These are phyloP conservation scores for Mycosphaerella sp. DNA, from an alignment of 2,329 filamentous ascomycete species.

Conservation along the genomic window DNA sequence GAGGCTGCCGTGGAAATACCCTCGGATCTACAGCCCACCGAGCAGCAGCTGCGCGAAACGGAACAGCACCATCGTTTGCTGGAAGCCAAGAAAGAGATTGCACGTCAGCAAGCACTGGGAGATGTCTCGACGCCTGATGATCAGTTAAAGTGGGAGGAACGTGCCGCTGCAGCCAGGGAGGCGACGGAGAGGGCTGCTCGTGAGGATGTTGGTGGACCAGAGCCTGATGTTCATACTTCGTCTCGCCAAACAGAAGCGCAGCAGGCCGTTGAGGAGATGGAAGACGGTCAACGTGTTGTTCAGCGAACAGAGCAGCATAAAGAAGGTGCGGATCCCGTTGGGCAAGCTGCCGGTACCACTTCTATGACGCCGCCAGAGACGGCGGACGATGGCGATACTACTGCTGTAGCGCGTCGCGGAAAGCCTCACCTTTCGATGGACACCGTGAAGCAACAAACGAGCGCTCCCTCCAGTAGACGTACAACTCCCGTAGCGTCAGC, in stretches of 20 bases:
- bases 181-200: slow-evolving; percentile 40
- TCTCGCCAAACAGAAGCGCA: slow-evolving; percentile 24
- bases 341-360: slow-evolving; percentile 8
- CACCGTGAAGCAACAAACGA: slow-evolving; percentile 13
- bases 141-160: slow-evolving; percentile 50
- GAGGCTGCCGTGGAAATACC: slow-evolving; percentile 25
- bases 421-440: slow-evolving; percentile 23
- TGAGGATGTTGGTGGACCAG: slow-evolving; percentile 26
- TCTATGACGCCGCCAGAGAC: background rate
- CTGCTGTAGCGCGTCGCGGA: slow-evolving; percentile 21
- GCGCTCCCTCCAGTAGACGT: slow-evolving; percentile 8
- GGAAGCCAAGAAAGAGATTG: slow-evolving; percentile 44
- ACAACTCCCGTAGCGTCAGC: slow-evolving; percentile 10
- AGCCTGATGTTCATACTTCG: slow-evolving; percentile 20
- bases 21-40: slow-evolving; percentile 32
- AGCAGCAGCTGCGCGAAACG: slow-evolving; percentile 41
- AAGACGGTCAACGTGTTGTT: slow-evolving; percentile 5
- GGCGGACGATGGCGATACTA: slow-evolving; percentile 23
- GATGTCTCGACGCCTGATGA: slow-evolving; percentile 51
- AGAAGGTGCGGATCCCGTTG: slow-evolving; percentile 15
- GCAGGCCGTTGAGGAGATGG: slow-evolving; percentile 21
- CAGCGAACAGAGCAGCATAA: background rate
- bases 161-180: slow-evolving; percentile 31
- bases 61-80: slow-evolving; percentile 50
- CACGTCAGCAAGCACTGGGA: slow-evolving; percentile 38